These are phyloP conservation scores for Lactifluus piperatus DNA, from an alignment of 768 basidiomycete species.

Conservation along the genomic window DNA sequence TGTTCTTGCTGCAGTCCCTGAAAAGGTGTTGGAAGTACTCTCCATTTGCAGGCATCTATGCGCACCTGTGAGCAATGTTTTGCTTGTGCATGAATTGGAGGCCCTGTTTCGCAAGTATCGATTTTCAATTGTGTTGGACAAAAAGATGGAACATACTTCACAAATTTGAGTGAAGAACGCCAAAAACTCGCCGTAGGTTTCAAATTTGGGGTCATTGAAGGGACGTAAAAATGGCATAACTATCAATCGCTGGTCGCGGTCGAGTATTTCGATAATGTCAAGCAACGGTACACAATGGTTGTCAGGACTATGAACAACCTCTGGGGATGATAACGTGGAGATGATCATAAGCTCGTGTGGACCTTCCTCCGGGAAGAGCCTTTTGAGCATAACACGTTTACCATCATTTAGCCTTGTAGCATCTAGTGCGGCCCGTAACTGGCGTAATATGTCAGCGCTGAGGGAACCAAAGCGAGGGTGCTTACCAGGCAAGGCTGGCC, in stretches of 20 bases:
- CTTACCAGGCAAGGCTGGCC: too few species aligned
- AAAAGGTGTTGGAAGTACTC: neutral
- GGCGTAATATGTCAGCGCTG: too few species aligned
- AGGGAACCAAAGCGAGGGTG: too few species aligned
- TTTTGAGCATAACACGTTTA: neutral
- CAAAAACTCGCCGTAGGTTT: neutral
- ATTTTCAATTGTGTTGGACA: too few species aligned
- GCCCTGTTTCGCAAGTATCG: neutral
- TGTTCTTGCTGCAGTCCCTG: neutral
- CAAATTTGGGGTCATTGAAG: neutral
- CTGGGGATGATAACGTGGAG: neutral
- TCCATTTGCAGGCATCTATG: neutral
- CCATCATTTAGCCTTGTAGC: neutral
- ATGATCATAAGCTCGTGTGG: neutral
- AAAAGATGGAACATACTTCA: too few species aligned
- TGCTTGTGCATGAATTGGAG: neutral
- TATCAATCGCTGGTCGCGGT: neutral
- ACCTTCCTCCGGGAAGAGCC: neutral
- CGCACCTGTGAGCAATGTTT: neutral
- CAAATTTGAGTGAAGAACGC: neutral
- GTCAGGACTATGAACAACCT: neutral
- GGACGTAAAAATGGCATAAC: neutral
- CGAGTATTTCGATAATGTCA: neutral
- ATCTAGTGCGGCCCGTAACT: neutral
- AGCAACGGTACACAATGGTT: neutral